Percentiles rank a stretch among this genome's conserved stretches.
Evolutionary conservation across 192 early-diverging fungal species (phyloP).

Genomic region (Coemansia sp.): DNA sequence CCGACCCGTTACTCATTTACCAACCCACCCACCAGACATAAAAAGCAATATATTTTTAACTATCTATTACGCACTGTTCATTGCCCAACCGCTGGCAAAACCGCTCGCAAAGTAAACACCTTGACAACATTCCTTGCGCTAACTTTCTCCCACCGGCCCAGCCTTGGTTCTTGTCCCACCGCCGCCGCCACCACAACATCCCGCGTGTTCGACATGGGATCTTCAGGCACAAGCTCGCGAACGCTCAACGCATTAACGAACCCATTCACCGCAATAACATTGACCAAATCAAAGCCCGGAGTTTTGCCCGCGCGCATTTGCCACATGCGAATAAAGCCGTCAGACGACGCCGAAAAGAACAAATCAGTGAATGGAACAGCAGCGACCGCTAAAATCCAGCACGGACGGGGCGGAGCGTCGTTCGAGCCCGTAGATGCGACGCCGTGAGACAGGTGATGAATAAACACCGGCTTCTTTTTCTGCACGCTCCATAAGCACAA

Average conservation of each 20-base stretch:
- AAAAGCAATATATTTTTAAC: no score
- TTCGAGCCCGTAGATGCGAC: conserved; percentile 30
- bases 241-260: conserved; percentile 56
- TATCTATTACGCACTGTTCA: neutral
- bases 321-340: conserved; percentile 88
- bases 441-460: conserved; percentile 75
- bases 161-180: conserved; percentile 83
- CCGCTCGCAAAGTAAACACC: conserved; percentile 60
- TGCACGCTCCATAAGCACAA: conserved; percentile 91
- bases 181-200: conserved; percentile 63
- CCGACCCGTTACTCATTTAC: no score
- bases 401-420: conserved; percentile 35
- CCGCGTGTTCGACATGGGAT: conserved; percentile 13
- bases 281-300: conserved; percentile 53
- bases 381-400: conserved; percentile 89
- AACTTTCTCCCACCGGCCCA: conserved; percentile 86
- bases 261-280: conserved; percentile 63
- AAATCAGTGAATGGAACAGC: conserved; percentile 81
- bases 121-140: conserved; percentile 77
- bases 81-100: neutral
- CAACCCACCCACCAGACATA: no score
- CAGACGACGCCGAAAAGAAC: conserved; percentile 86
- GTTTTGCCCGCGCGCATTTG: conserved; percentile 68
- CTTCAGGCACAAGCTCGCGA: conserved; percentile 20
- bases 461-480: conserved; percentile 91